A percentile compares a stretch with the other conserved stretches of the same genome.
phyloP scores from a whole-genome alignment of 208 protist species.

The Porcisia hertigi region DNA sequence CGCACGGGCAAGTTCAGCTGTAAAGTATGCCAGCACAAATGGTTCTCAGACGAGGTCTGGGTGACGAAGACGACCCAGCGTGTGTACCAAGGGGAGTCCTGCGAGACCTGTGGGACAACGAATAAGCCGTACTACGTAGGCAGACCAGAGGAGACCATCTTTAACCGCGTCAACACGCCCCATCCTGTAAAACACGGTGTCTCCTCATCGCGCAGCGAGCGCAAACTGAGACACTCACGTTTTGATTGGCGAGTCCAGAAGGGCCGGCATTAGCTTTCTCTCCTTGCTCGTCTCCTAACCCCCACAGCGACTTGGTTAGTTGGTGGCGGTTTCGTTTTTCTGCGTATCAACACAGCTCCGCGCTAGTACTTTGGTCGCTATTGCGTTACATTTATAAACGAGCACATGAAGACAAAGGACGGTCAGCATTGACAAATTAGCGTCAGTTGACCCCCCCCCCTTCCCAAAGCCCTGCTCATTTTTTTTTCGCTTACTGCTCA shows the following conservation, averaged over 20 bases:
- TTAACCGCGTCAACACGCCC: conserved; percentile 72
- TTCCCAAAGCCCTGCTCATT: background rate
- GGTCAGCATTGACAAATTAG: too few relatives aligned
- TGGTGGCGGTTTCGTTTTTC: background rate
- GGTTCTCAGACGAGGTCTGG: conserved; percentile 82
- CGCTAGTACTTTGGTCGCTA: background rate
- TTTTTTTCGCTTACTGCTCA: background rate
- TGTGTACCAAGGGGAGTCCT: conserved; percentile 90
- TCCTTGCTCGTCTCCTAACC: background rate
- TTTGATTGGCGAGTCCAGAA: conserved; percentile 76
- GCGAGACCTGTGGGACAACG: conserved; percentile 78
- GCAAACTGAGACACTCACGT: conserved; percentile 74
- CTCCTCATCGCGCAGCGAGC: conserved; percentile 65
- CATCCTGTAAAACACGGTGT: conserved; percentile 75
- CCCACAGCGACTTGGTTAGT: background rate
- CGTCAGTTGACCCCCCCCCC: background rate
- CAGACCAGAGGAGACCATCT: conserved; percentile 75
- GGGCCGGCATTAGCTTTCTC: conserved; percentile 30
- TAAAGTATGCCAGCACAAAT: conserved; percentile 54
- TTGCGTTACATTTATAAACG: background rate
- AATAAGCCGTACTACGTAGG: conserved; percentile 91
- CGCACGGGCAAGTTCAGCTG: conserved; percentile 78
- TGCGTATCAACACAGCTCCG: background rate
- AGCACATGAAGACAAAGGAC: too few relatives aligned
- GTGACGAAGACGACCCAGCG: conserved; percentile 88